Evolutionary conservation across 345 rosid genomes (phyloP).

Genomic region (Rhodomyrtus tomentosa): DNA sequence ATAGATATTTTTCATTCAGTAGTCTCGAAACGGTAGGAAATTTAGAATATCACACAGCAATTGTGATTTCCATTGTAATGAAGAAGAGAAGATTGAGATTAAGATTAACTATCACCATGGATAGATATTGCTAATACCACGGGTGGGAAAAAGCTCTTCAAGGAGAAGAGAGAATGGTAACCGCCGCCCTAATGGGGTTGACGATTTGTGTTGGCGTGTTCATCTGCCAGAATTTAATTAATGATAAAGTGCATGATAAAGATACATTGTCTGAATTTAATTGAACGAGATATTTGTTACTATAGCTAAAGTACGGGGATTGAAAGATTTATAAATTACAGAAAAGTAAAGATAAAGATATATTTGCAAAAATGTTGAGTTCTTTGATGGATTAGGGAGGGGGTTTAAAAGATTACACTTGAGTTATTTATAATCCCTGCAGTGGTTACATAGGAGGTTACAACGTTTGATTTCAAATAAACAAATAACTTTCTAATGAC

Average conservation of each 20-base stretch:
- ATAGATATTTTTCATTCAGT: too few relatives aligned
- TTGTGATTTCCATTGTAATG: too few relatives aligned
- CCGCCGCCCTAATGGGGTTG: too few relatives aligned
- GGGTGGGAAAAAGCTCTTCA: too few relatives aligned
- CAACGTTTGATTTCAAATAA: not conserved
- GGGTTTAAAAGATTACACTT: not conserved
- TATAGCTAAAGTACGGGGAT: fast-evolving
- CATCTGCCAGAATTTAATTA: too few relatives aligned
- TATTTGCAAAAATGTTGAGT: fast-evolving
- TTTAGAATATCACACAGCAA: too few relatives aligned
- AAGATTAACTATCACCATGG: too few relatives aligned
- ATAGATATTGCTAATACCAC: too few relatives aligned
- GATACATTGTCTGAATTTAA: fast-evolving
- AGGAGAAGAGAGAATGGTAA: too few relatives aligned
- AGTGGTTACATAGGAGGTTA: not conserved
- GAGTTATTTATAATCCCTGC: not conserved
- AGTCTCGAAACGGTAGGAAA: too few relatives aligned
- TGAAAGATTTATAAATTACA: not conserved
- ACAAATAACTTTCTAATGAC: not conserved
- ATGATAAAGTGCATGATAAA: not conserved
- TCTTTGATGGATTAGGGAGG: not conserved
- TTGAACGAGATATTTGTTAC: not conserved
- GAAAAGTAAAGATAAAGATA: not conserved
- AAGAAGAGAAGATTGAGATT: too few relatives aligned
- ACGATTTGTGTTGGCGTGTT: too few relatives aligned